Evolutionary conservation across 2,329 filamentous ascomycete species (phyloP).

Genomic region (Ampelomyces quisqualis): DNA sequence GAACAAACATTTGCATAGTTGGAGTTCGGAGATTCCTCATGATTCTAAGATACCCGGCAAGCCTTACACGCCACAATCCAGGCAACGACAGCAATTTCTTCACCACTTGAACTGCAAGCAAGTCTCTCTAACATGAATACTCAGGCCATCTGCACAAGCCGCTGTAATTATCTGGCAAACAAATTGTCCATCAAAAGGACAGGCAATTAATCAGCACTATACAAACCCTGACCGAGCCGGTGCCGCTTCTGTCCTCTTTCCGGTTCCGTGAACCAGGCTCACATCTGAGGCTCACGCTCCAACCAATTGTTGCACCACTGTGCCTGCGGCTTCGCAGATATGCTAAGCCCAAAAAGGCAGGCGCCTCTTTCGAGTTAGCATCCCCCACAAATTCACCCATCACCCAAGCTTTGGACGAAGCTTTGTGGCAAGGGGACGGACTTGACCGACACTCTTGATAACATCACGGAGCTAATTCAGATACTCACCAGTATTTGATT

Average conservation of each 20-base stretch:
- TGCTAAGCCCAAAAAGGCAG: slow-evolving; percentile 3
- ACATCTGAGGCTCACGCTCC: neutral
- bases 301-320: neutral
- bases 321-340: neutral
- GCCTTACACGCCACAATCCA: no score
- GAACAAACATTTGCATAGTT: slow-evolving; percentile 9
- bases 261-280: slow-evolving; percentile 1
- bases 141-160: no score
- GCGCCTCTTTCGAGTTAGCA: slow-evolving; percentile 19
- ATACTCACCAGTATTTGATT: slow-evolving; percentile 9
- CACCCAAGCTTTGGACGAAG: slow-evolving; percentile 12
- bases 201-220: neutral
- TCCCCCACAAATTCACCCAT: slow-evolving; percentile 22
- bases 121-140: no score
- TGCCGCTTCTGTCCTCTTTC: neutral
- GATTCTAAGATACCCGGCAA: slow-evolving; percentile 33
- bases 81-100: no score
- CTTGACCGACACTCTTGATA: slow-evolving; percentile 29
- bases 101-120: no score
- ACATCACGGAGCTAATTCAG: slow-evolving; percentile 5
- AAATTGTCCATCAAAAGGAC: no score
- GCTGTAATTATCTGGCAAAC: no score
- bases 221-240: neutral
- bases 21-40: slow-evolving; percentile 26
- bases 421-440: slow-evolving; percentile 29